Conservation (phyloP, 192 early-diverging fungal genomes). For the Thamnidium elegans region DNA sequence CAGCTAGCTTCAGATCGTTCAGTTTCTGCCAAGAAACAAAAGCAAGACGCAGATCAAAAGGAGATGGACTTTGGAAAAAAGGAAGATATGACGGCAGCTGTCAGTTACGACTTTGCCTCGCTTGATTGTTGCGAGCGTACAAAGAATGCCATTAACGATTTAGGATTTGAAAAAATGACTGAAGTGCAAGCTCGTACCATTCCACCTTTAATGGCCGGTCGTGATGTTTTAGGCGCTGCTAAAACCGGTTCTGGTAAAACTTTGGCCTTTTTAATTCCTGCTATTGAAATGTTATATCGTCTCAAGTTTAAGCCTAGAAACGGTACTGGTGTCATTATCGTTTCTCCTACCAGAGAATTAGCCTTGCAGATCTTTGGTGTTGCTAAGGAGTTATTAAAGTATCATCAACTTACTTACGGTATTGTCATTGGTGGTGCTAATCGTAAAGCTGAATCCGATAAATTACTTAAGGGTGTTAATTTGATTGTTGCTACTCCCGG, state of each 20-base stretch:
- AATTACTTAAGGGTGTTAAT: conserved; percentile 95
- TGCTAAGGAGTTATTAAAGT: conserved; percentile 89
- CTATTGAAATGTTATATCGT: conserved; percentile 84
- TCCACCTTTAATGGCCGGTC: conserved; percentile 91
- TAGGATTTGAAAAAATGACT: conserved; percentile 94
- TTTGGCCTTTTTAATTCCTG: conserved; percentile 93
- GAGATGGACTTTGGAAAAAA: neutral
- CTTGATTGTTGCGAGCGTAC: conserved; percentile 81
- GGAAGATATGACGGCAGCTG: neutral
- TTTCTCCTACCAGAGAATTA: conserved; percentile 97
- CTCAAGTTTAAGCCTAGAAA: conserved; percentile 97
- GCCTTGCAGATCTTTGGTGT: conserved; percentile 99
- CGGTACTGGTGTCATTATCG: conserved; percentile 91
- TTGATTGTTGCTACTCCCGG: conserved; percentile 95
- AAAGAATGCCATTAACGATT: conserved; percentile 79
- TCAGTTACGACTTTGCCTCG: conserved; percentile 66
- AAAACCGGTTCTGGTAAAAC: conserved; percentile 99
- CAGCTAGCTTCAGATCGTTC: conserved; percentile 10
- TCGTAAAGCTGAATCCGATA: conserved; percentile 93
- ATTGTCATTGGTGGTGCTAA: conserved; percentile 99
- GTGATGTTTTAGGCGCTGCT: conserved; percentile 96
- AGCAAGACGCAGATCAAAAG: conserved; percentile 2
- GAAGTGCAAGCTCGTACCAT: conserved; percentile 96
- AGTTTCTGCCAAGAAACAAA: conserved; percentile 5
- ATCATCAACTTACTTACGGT: conserved; percentile 97